These are phyloP conservation scores for Yamadazyma dushanensis DNA, from an alignment of 1,139 yeast species.

Conservation along the genomic window DNA sequence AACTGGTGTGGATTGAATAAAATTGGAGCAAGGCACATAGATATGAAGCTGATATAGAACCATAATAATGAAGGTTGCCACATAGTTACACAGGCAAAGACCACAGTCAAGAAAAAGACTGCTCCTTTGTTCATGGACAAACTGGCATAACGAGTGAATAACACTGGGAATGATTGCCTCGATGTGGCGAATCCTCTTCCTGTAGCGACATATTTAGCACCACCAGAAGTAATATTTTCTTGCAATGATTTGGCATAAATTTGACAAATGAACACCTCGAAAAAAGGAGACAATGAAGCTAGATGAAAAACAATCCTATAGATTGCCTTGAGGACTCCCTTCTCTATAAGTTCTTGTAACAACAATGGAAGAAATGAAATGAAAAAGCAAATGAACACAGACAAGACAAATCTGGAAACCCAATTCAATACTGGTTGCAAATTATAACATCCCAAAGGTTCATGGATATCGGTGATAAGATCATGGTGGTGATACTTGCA, in stretches of 20 bases:
- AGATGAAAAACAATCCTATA: conserved; percentile 64
- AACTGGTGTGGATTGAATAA: conserved; percentile 88
- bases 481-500: conserved; percentile 48
- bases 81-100: conserved; percentile 65
- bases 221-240: conserved; percentile 74
- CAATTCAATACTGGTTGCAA: conserved; percentile 73
- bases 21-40: conserved; percentile 76
- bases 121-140: conserved; percentile 69
- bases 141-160: conserved; percentile 66
- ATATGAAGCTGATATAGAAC: conserved; percentile 78
- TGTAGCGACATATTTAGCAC: conserved; percentile 80
- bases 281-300: conserved; percentile 73
- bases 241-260: conserved; percentile 72
- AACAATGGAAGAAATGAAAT: conserved; percentile 79
- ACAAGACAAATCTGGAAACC: conserved; percentile 77
- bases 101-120: conserved; percentile 52
- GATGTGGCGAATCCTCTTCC: conserved; percentile 85
- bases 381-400: conserved; percentile 80
- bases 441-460: conserved; percentile 75
- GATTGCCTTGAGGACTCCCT: conserved; percentile 67
- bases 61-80: conserved; percentile 79
- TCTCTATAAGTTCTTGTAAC: conserved; percentile 77
- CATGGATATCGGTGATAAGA: conserved; percentile 60
- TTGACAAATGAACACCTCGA: conserved; percentile 87
- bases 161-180: conserved; percentile 55